phyloP scores from a whole-genome alignment of 1,284 basidiomycete genomes.

The Earliella scabrosa region DNA sequence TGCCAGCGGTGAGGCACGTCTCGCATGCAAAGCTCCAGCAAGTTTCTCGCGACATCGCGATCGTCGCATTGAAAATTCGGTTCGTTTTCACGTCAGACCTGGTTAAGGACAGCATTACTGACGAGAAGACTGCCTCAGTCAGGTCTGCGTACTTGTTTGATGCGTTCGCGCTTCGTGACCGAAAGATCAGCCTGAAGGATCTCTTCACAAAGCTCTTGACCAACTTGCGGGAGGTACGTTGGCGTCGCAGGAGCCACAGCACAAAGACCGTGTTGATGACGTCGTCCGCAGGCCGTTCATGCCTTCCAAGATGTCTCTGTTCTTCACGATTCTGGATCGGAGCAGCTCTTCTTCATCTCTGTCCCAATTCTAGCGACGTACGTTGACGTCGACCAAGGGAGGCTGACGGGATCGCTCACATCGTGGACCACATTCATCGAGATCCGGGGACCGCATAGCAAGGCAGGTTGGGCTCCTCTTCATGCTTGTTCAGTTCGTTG shows the following conservation, averaged over 20 bases:
- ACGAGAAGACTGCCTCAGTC: not conserved
- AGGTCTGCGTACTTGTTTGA: constrained; percentile 50
- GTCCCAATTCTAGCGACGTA: constrained; percentile 6
- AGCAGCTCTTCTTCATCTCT: constrained; percentile 55
- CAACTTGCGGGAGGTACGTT: constrained; percentile 36
- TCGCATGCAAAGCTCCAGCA: constrained; percentile 10
- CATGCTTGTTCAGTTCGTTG: no score
- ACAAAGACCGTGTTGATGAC: no score
- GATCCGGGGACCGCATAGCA: constrained; percentile 2
- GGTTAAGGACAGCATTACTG: not conserved
- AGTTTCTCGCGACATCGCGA: constrained; percentile 12
- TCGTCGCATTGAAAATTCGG: constrained; percentile 21
- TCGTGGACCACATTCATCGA: constrained; percentile 5
- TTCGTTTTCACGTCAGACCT: not conserved
- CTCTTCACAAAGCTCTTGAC: constrained; percentile 33
- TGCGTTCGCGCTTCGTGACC: constrained; percentile 33
- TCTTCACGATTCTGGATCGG: constrained; percentile 43
- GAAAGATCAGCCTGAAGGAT: constrained; percentile 15
- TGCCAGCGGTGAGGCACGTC: constrained; percentile 2
- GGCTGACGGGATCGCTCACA: not conserved
- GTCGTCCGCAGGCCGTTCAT: constrained; percentile 17
- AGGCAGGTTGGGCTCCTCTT: not conserved
- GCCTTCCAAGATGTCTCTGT: constrained; percentile 42
- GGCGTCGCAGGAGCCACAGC: no score
- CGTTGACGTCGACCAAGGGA: constrained; percentile 7